Evolutionary conservation across 345 rosid genomes (phyloP), one percentile per base, ranked within the genome.

Genomic region (Citrus australasica): DNA sequence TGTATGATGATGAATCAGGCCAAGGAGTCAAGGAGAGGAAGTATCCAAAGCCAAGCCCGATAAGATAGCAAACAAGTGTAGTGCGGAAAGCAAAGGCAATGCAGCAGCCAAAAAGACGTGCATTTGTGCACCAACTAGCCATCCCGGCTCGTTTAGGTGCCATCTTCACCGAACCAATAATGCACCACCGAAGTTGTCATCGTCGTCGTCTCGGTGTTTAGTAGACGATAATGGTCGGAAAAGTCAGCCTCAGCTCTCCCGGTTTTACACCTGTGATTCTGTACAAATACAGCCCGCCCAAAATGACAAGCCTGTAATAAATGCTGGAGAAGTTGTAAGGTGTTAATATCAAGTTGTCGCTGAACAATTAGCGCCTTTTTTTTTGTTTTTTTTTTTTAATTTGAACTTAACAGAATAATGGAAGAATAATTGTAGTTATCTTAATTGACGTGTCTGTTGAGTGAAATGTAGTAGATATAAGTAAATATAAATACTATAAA

Each of bases 141-240:
- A 82, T 53, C 76, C 73, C 0, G 84, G 87, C 66, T 84, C 87
- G 4, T 79, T 84, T 69, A 74, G 77, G 74, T 83, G 84, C 74
- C 80, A 81, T 60, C 80, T 85, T 53, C 88, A 85, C 75, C 78
- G 81, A 11, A 38, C 58, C 65, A 53, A 35, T 5, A 53, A 53
- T 17, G 58, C 58, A 17, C 22, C 58, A 0, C 2, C 22, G 5
- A 51, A 53, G 7, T 17, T 17, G 58, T 53, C 58, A 0, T 53
- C 56, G 56, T 17, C 56, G 21, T 17, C 56, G 6, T 51, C 58
- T 53, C 22, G 58, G 58, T 53, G 58, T 53, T 53, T 53, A 17
- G 58, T 19, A 17, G 58, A 53, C 7, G 22, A 17, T 17, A 53
- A 53, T 6, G 22, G 7, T 53, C 58, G 58, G 58, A 53, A 53